Evolutionary conservation across 2,329 filamentous ascomycete genomes (phyloP), one percentile per base, ranked within the genome.

Genomic region (Fusarium graminum): DNA sequence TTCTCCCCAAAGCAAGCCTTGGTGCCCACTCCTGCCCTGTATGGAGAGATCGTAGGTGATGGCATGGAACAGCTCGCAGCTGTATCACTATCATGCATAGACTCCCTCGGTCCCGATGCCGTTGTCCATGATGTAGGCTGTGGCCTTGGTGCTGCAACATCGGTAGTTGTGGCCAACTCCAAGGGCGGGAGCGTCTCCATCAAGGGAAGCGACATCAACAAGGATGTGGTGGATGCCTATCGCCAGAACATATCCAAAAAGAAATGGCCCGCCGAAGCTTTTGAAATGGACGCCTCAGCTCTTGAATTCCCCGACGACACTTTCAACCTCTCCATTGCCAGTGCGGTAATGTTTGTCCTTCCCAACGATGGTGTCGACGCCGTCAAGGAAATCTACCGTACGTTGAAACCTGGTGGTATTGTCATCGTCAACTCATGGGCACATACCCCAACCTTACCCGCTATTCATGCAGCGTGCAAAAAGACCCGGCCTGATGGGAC

Each of bases 111-210:
- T 0, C 17, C 45, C 1, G 7, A 43, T 3, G 25, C 22, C 7
- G 17, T 49, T 6, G 9, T 61, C 0, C 61, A 65, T 14, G 63
- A 65, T 11, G 13, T 65, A 0, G 63, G 61, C 0, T 65, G 63
- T 0, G 55, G 63, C 0, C 19, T 65, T 0, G 61, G 63, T 6
- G 62, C 60, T 4, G 61, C 55, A 1, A 65, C 61, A 1, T 28
- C 7, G 5, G 61, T 55, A 1, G 2, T 56, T 4, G 3, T 22
- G 1, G 8, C 10, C 1, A 14, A 13, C 1, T 13, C 26, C 2
- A 16, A 8, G 0, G 0, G 1, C 0, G 4, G 4, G 1, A 11
- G 45, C 0, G 1, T 46, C 2, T 4, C 4, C 2, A 45, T 65
- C 9, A 57, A 39, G 4, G 55, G 61, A 1, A 65, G 41, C 1